Base-by-base conservation (phyloP, 305 asterid species). In the Fraxinus sp. region DNA sequence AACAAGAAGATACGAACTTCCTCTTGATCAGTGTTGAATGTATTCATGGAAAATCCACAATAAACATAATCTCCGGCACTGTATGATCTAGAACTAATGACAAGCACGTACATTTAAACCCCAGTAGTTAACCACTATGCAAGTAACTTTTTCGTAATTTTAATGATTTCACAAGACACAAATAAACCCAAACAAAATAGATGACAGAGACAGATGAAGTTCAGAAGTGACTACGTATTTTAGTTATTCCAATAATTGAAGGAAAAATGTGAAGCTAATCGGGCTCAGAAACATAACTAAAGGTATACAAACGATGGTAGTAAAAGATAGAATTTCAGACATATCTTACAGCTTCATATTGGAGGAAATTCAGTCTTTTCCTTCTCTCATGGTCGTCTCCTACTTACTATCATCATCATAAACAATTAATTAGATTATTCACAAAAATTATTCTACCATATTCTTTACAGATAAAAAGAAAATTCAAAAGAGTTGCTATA, bases 341-440 rank as follows among this genome's bases (percentile, higher is more conserved):
- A 77, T 3, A 3, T 41, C 97, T 49, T 94, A 96, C 99, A 88
- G 96, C 99, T 87, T 96, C 98, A 18, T 94, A 92, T 90, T 86
- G 81, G 85, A 96, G 97, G 75, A 92, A 85, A 81, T 89, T 92
- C 89, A 96, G 88, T 84, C 87, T 90, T 85, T 89, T 94, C 91
- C 91, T 87, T 88, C 86, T 91, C 81, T 93, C 96, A 64, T 94
- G 80, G 26, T 92, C 90, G 75, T 96, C 91, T 77, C 80, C 91
- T 74, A 91, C 78, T 86, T 93, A 94, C 99, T 96, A 84, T 77
- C 85, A 87, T 81, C 85, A 87, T 37, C 77, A 82, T 20, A 77
- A 74, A 32, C 36, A 79, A 80, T 52, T 66, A 46, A 33, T 39
- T 41, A 55, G 80, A 71, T 20, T 66, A 28, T 13, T 2, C 37